Evolutionary conservation across 208 protist genomes (phyloP).

Genomic region (Leishmania aethiopica): DNA sequence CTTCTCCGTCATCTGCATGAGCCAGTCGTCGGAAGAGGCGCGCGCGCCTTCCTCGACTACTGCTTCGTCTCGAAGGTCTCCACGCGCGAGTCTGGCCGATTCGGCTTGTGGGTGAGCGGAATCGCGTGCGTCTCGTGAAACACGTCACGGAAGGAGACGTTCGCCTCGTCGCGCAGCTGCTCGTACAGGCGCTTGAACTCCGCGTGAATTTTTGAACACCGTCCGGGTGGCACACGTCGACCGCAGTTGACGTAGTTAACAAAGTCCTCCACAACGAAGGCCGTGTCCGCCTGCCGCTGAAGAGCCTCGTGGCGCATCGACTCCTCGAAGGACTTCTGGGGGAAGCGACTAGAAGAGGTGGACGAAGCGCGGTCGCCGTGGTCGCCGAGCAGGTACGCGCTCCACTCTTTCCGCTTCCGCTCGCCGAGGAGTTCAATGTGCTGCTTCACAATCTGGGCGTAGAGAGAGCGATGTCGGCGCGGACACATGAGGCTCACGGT

Average conservation of each 20-base stretch:
- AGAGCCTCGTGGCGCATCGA: slow-evolving; percentile 61
- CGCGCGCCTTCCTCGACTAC: neutral
- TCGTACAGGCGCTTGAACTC: slow-evolving; percentile 68
- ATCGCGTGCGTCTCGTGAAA: slow-evolving; percentile 59
- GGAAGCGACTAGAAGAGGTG: slow-evolving; percentile 40
- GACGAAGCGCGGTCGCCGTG: neutral
- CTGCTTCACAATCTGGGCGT: slow-evolving; percentile 56
- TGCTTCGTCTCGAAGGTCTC: slow-evolving; percentile 39
- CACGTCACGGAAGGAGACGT: slow-evolving; percentile 48
- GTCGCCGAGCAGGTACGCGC: slow-evolving; percentile 41
- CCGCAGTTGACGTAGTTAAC: slow-evolving; percentile 92
- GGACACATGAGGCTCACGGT: slow-evolving; percentile 88
- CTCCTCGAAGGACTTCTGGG: slow-evolving; percentile 56
- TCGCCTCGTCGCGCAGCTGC: slow-evolving; percentile 46
- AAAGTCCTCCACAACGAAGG: slow-evolving; percentile 89
- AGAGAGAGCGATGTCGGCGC: slow-evolving; percentile 73
- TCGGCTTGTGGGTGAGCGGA: slow-evolving; percentile 42
- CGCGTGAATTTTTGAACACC: slow-evolving; percentile 48
- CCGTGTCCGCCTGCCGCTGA: slow-evolving; percentile 55
- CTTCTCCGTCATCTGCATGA: neutral
- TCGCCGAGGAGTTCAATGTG: slow-evolving; percentile 54
- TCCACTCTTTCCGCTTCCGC: slow-evolving; percentile 69
- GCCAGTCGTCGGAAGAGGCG: neutral
- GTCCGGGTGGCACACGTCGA: slow-evolving; percentile 53
- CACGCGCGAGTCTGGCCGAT: slow-evolving; percentile 59